Evolutionary conservation across 306 rosid genomes (phyloP), one percentile per base, ranked within the genome.

Genomic region (Corylus heterophylla): DNA sequence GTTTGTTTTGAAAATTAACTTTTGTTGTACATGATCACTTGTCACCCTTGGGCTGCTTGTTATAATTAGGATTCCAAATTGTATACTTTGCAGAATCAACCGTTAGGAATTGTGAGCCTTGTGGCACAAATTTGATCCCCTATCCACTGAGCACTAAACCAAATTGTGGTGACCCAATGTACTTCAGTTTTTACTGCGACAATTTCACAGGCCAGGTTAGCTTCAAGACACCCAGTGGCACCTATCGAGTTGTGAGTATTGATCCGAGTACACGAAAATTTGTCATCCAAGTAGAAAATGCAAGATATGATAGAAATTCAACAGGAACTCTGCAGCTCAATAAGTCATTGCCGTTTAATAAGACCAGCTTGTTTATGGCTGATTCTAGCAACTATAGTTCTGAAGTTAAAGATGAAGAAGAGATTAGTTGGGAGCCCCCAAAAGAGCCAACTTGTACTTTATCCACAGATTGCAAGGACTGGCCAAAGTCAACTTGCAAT

Each of bases 141-240:
- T n/a, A n/a, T n/a, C 90, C 94, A 2, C 64, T 88, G 48, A 88
- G 89, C 78, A 88, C 84, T 0, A 22, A 78, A n/a, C 66, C 8
- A 17, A 71, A 55, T 45, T 90, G 89, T 63, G 92, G 94, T 27
- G 55, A 90, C 17, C 81, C 88, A 2, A 13, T 7, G 67, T 86
- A 85, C 82, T 47, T 0, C 61, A 49, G 76, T 17, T 83, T 90
- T 64, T 49, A 2, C 0, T 90, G 92, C 25, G 1, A 22, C 77
- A 0, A 1, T 10, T 18, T 8, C n/a, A 67, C 49, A 1, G 87
- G 83, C 14, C 52, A 71, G 4, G 11, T 86, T 44, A 85, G 20
- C 48, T 90, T 86, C 80, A 4, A 0, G 79, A 64, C 71, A 72
- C 54, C 3, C 0, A 4, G 16, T 8, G 75, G 22, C 0, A 18